Base-by-base conservation (phyloP, 106 monocot genomes). In the Allium sativum region DNA sequence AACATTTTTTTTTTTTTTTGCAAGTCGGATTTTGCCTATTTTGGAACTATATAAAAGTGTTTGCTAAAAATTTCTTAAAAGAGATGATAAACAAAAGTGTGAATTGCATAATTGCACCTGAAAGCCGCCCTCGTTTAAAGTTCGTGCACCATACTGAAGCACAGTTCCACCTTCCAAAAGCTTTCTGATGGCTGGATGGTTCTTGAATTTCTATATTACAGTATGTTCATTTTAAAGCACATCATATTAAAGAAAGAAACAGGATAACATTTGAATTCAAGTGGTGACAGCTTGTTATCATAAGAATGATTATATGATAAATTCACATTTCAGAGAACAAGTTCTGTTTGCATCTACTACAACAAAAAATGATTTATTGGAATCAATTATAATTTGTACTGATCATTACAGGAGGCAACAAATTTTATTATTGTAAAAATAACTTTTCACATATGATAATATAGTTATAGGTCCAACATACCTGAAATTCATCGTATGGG, bases 91-190 rank as follows among this genome's bases (percentile, higher is more conserved):
- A 0, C 31, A 31, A 31, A 31, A 2, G 31, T 3, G 31, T 41
- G 10, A 48, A 62, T 48, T 44, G n/a, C 43, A 43, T 10, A n/a
- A 60, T 47, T 21, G 9, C 75, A 98, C 98, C 92, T 98, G 98
- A 57, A 92, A 98, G 56, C 98, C 98, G 66, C 98, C 98, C 83
- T 98, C 98, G 72, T 98, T 98, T 62, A 98, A 59, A 67, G 98
- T 79, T 8, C 98, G 98, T 40, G 98, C 98, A 65, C 98, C 98
- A 75, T 98, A 98, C 48, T 92, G 79, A 51, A 98, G 80, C 69
- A 81, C 98, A 51, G 78, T 87, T 72, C 92, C 98, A 73, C 98
- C 92, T 59, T 85, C 82, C 70, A 98, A 65, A 67, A 98, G 57
- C 52, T 70, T 55, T 68, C 70, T 92, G 53, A 98, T 81, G 21